Percentiles rank a stretch among this genome's conserved stretches.
Evolutionary conservation across 768 basidiomycete species (phyloP).

Genomic region (Podaxis sp.): DNA sequence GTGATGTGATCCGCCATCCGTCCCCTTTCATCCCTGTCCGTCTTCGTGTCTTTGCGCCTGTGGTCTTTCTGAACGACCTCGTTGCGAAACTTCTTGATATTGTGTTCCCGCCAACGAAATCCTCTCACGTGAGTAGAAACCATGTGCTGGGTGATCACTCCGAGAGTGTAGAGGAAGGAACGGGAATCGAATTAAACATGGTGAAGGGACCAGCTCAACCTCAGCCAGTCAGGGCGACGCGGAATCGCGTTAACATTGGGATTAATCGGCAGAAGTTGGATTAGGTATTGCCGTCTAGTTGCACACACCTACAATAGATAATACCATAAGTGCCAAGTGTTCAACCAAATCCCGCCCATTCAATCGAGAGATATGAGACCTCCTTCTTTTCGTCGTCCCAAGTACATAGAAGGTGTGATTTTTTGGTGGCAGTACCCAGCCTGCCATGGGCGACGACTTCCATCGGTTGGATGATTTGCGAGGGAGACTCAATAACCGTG

Average conservation of each 20-base stretch:
- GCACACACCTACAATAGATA: conserved; percentile 1
- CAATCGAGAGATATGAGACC: conserved; percentile 76
- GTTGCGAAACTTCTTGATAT: conserved; percentile 54
- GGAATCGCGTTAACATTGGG: conserved; percentile 35
- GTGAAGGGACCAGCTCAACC: conserved; percentile 17
- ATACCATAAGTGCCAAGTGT: neutral
- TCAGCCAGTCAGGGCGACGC: conserved; percentile 19
- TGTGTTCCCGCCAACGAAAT: conserved; percentile 5
- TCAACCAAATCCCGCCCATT: conserved; percentile 89
- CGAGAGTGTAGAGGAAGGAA: conserved; percentile 65
- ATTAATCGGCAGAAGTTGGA: conserved; percentile 42
- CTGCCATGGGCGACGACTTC: conserved; percentile 95
- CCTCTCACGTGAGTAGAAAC: conserved; percentile 32
- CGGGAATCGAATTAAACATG: conserved; percentile 28
- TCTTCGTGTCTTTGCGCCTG: conserved; percentile 69
- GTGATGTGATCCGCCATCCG: conserved; percentile 54
- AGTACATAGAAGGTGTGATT: conserved; percentile 87
- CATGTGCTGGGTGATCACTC: conserved; percentile 44
- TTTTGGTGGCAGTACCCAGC: conserved; percentile 95
- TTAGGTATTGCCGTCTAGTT: conserved; percentile 23
- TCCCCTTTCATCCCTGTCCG: conserved; percentile 81
- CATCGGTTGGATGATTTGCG: conserved; percentile 70
- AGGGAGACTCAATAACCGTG: conserved; percentile 69
- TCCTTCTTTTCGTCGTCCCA: conserved; percentile 73
- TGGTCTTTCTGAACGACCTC: conserved; percentile 72